Percentiles rank a stretch among this genome's conserved stretches.
phyloP scores from a whole-genome alignment of 2,329 filamentous ascomycete species.

The Fusarium sp. region DNA sequence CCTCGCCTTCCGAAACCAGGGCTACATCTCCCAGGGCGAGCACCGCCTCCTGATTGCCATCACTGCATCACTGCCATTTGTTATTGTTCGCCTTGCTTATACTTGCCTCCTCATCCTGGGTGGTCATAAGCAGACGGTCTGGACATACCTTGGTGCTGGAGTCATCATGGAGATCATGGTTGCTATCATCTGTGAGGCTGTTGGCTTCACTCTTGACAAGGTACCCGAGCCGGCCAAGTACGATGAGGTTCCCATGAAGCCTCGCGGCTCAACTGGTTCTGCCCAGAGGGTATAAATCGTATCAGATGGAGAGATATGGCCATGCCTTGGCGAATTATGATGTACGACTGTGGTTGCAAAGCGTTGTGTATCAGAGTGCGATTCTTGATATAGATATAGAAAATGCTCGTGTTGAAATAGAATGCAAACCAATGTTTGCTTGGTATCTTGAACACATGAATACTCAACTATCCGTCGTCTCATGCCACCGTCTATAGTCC shows the following conservation, averaged over 20 bases:
- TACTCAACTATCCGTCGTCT: background rate
- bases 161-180: slow-evolving; percentile 50
- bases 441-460: slow-evolving; percentile 23
- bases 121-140: slow-evolving; percentile 39
- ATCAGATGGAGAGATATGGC: background rate
- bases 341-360: background rate
- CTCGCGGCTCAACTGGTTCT: background rate
- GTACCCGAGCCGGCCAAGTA: slow-evolving; percentile 16
- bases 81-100: slow-evolving; percentile 47
- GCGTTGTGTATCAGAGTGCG: background rate
- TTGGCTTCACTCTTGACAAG: slow-evolving; percentile 46
- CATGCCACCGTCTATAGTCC: slow-evolving; percentile 12
- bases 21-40: slow-evolving; percentile 59
- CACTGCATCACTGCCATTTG: slow-evolving; percentile 47
- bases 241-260: slow-evolving; percentile 7
- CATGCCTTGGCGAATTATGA: background rate
- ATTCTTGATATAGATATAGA: background rate
- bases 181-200: slow-evolving; percentile 42
- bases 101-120: slow-evolving; percentile 44
- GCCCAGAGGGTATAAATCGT: background rate
- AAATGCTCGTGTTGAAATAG: background rate
- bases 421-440: slow-evolving; percentile 12
- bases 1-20: slow-evolving; percentile 52
- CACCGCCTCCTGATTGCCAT: slow-evolving; percentile 62
- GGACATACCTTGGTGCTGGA: slow-evolving; percentile 46